Conservation (phyloP, 2,329 filamentous ascomycete genomes). For the Fonsecaea pedrosoi region DNA sequence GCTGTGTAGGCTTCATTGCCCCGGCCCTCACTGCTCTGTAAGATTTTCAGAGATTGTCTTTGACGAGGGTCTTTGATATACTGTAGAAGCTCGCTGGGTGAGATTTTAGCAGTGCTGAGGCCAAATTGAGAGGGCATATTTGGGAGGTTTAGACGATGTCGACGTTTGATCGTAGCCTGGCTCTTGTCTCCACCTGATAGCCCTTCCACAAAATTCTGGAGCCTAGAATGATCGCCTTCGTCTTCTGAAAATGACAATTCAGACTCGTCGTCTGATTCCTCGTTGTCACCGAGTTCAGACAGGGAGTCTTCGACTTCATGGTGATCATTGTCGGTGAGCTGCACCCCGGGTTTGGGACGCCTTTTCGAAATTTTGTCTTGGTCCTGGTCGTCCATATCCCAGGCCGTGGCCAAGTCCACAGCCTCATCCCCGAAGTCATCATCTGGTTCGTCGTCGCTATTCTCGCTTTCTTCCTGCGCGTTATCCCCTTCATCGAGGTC, state of each 20-base stretch:
- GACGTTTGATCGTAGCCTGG: conserved; percentile 39
- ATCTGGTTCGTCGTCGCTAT: conserved; percentile 54
- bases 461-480: conserved; percentile 24
- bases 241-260: conserved; percentile 58
- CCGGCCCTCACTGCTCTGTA: conserved; percentile 68
- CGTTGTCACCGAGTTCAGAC: conserved; percentile 53
- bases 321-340: conserved; percentile 45
- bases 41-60: conserved; percentile 78
- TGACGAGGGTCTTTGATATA: conserved; percentile 75
- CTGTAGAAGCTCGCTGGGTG: conserved; percentile 75
- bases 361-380: conserved; percentile 51
- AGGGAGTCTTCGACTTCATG: conserved; percentile 43
- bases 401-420: conserved; percentile 67
- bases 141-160: conserved; percentile 60
- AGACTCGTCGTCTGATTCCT: conserved; percentile 51
- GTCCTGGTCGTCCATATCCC: conserved; percentile 62
- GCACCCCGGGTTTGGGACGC: conserved; percentile 43
- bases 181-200: conserved; percentile 24
- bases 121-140: conserved; percentile 67
- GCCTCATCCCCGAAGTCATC: conserved; percentile 68
- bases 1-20: conserved; percentile 60
- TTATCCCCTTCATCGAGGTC: conserved; percentile 54
- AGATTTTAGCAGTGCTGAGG: conserved; percentile 70
- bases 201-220: conserved; percentile 68
- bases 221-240: conserved; percentile 64